These are phyloP conservation scores for Albifimbria verrucaria DNA, from an alignment of 2,329 filamentous ascomycete genomes.

Conservation along the genomic window DNA sequence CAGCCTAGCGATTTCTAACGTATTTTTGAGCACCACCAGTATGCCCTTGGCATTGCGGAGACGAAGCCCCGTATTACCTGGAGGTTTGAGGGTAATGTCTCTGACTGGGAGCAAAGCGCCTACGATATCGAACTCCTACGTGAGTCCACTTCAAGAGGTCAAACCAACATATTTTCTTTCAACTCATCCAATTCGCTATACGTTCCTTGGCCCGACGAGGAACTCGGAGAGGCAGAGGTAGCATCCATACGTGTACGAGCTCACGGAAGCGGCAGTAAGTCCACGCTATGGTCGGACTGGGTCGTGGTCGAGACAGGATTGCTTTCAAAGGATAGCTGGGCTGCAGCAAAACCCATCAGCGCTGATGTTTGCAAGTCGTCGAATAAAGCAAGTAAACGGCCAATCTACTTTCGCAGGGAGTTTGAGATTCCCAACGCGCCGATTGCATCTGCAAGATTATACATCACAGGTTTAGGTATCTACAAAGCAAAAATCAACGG, in stretches of 20 bases:
- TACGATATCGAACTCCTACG: slow-evolving; percentile 41
- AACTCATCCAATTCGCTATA: slow-evolving; percentile 35
- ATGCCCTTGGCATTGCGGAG: slow-evolving; percentile 41
- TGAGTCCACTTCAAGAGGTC: neutral
- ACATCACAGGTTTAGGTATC: too few relatives aligned
- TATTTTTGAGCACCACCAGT: slow-evolving; percentile 41
- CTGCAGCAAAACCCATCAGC: slow-evolving; percentile 22
- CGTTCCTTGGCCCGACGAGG: slow-evolving; percentile 40
- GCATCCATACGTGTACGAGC: slow-evolving; percentile 31
- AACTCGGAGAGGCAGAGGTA: slow-evolving; percentile 26
- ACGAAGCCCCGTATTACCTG: slow-evolving; percentile 42
- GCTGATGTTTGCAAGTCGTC: slow-evolving; percentile 25
- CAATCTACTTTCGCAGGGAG: slow-evolving; percentile 28
- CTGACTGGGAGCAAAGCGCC: slow-evolving; percentile 38
- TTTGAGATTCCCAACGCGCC: too few relatives aligned
- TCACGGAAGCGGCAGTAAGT: slow-evolving; percentile 19
- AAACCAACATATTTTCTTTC: slow-evolving; percentile 16
- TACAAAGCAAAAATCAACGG: too few relatives aligned
- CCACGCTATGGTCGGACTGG: slow-evolving; percentile 23
- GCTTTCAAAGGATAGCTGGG: slow-evolving; percentile 25
- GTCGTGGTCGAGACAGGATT: slow-evolving; percentile 33
- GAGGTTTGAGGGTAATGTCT: slow-evolving; percentile 35
- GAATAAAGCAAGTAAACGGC: slow-evolving; percentile 22
- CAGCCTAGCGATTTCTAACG: too few relatives aligned
- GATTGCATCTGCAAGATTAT: slow-evolving; percentile 34